Evolutionary conservation across 2,329 filamentous ascomycete species (phyloP), one percentile per base, ranked within the genome.

Genomic region (Microcyclospora tardicrescens): DNA sequence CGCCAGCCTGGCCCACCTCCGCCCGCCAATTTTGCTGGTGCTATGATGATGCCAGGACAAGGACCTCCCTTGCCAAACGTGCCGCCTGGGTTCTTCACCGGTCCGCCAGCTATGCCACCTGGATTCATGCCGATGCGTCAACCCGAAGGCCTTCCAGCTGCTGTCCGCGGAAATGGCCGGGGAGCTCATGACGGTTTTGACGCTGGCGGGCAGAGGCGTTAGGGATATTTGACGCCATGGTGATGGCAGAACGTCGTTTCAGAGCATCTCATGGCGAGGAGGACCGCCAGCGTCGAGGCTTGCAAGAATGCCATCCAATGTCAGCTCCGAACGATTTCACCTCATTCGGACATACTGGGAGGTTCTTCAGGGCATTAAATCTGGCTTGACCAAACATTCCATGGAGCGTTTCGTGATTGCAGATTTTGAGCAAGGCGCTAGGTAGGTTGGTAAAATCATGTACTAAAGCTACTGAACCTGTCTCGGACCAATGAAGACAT

Each of bases 111-210:
- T 11, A 6, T 28, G 14, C 43, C 44, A 28, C 42, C 37, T 12
- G 42, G 39, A 6, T 44, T 44, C 30, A 44, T 41, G 40, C 35
- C 33, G 16, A 44, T 46, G 42, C 39, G 44, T 8, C 19, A 24
- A 24, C 19, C 19, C 8, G 19, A 24, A 24, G 19, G 19, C 19
- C 19, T 24, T 24, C 19, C 27, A n/a, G 35, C n/a, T n/a, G 14
- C 35, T 12, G 31, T 28, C 4, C 13, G 15, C 14, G 14, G 28
- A 5, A 31, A 15, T 13, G 34, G 14, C 6, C 34, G 34, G 10
- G n/a, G n/a, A 10, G 24, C 28, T 16, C 16, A 35, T 5, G 34
- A 27, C 8, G 34, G 34, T 6, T 19, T 19, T 9, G 15, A 35
- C 34, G 16, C 24, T 16, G 34, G 11, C n/a, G 9, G n/a, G 14